Evolutionary conservation across 108 stramenopile genomes (phyloP).

Genomic region (Skeletonema marinoi): DNA sequence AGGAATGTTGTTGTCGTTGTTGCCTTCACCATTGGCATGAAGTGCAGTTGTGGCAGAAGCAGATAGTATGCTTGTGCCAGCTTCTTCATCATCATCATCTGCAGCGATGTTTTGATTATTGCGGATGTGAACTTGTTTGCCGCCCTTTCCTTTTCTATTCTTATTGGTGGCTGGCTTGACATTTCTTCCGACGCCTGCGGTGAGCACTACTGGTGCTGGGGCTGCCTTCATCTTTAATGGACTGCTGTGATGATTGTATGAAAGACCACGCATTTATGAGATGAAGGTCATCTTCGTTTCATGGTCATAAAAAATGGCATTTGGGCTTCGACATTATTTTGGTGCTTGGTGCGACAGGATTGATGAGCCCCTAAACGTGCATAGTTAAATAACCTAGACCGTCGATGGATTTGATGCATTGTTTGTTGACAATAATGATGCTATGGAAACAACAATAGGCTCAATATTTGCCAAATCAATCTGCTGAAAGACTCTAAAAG

Average conservation of each 20-base stretch:
- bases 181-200: conserved; percentile 17
- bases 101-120: background rate
- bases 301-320: no score
- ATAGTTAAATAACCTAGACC: no score
- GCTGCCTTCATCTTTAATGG: conserved; percentile 19
- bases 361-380: no score
- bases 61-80: background rate
- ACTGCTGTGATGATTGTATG: no score
- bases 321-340: no score
- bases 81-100: background rate
- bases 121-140: background rate
- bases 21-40: background rate
- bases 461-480: no score
- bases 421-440: no score
- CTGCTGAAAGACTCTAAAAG: background rate
- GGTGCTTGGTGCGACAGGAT: no score
- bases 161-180: conserved; percentile 3
- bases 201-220: conserved; percentile 27
- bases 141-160: background rate
- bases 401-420: no score
- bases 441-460: no score
- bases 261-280: no score
- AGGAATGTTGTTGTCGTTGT: background rate
- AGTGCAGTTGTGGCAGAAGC: background rate
- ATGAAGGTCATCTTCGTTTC: no score